Evolutionary conservation across 1,139 yeast genomes (phyloP).

Genomic region (Eremothecium cymbalariae): DNA sequence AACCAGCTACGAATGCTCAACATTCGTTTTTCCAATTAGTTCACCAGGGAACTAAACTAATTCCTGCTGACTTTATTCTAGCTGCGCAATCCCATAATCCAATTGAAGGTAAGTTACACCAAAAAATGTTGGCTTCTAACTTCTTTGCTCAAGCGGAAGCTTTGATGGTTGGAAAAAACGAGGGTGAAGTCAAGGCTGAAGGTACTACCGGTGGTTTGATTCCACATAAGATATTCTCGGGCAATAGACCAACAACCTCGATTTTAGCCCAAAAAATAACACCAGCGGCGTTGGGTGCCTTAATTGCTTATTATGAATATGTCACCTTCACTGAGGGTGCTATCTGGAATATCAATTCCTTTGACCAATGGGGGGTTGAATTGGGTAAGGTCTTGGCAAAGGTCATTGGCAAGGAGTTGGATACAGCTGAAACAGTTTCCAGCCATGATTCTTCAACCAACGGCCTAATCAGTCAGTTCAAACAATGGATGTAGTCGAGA

Average conservation of each 20-base stretch:
- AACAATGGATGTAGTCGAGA: conserved; percentile 57
- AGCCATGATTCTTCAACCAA: conserved; percentile 87
- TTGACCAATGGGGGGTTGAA: conserved; percentile 99
- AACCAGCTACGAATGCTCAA: conserved; percentile 98
- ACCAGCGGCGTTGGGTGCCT: conserved; percentile 90
- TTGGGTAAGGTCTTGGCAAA: conserved; percentile 96
- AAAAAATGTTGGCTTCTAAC: conserved; percentile 95
- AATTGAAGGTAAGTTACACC: conserved; percentile 87
- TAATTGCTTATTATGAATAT: conserved; percentile 96
- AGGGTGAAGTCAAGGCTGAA: conserved; percentile 75
- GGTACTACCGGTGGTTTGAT: conserved; percentile 80
- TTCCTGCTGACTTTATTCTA: conserved; percentile 91
- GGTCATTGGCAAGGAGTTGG: conserved; percentile 84
- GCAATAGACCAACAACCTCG: conserved; percentile 98
- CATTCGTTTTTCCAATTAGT: conserved; percentile 99
- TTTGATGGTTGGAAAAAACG: conserved; percentile 89
- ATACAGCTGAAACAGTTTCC: conserved; percentile 46
- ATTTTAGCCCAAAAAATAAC: conserved; percentile 92
- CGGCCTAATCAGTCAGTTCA: conserved; percentile 89
- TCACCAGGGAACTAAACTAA: conserved; percentile 96
- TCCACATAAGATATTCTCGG: conserved; percentile 93
- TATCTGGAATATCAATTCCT: conserved; percentile 97
- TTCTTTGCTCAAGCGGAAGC: conserved; percentile 98
- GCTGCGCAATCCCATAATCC: conserved; percentile 99
- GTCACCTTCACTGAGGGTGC: conserved; percentile 98